Evolutionary conservation across 2,329 filamentous ascomycete species (phyloP).

Genomic region (Aureobasidium pullulans): DNA sequence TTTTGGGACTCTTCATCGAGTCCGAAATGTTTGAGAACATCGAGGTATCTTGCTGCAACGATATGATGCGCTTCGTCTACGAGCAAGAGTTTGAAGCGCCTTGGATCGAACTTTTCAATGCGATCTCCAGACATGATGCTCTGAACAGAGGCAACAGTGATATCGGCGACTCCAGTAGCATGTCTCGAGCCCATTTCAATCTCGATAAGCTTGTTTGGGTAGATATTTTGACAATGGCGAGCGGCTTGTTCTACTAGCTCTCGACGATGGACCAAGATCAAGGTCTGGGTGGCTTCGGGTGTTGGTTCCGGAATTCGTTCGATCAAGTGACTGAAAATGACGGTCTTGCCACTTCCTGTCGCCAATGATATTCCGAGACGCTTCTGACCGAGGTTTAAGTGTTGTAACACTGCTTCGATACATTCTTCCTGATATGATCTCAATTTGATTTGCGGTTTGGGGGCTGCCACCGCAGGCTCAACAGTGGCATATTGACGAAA

Average conservation of each 20-base stretch:
- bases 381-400: slow-evolving; percentile 62
- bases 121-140: slow-evolving; percentile 73
- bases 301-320: slow-evolving; percentile 58
- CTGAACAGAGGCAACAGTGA: slow-evolving; percentile 84
- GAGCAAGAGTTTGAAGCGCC: slow-evolving; percentile 76
- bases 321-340: slow-evolving; percentile 95
- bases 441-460: slow-evolving; percentile 45
- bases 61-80: slow-evolving; percentile 98
- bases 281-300: slow-evolving; percentile 60
- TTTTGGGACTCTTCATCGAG: slow-evolving; percentile 46
- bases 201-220: slow-evolving; percentile 74
- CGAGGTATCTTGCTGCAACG: slow-evolving; percentile 73
- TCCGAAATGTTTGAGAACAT: slow-evolving; percentile 69
- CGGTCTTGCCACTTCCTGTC: slow-evolving; percentile 82
- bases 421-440: slow-evolving; percentile 85
- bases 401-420: slow-evolving; percentile 66
- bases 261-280: slow-evolving; percentile 85
- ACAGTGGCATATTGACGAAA: background rate
- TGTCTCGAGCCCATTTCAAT: slow-evolving; percentile 81
- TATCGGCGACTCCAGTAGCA: slow-evolving; percentile 76
- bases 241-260: slow-evolving; percentile 94
- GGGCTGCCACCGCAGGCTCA: background rate
- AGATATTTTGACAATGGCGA: slow-evolving; percentile 70
- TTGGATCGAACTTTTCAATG: slow-evolving; percentile 74
- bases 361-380: slow-evolving; percentile 76